Percentiles rank a stretch among this genome's conserved stretches.
Evolutionary conservation across 495 filamentous ascomycete genomes (phyloP).

Genomic region (Hypoxylon lienhwacheense): DNA sequence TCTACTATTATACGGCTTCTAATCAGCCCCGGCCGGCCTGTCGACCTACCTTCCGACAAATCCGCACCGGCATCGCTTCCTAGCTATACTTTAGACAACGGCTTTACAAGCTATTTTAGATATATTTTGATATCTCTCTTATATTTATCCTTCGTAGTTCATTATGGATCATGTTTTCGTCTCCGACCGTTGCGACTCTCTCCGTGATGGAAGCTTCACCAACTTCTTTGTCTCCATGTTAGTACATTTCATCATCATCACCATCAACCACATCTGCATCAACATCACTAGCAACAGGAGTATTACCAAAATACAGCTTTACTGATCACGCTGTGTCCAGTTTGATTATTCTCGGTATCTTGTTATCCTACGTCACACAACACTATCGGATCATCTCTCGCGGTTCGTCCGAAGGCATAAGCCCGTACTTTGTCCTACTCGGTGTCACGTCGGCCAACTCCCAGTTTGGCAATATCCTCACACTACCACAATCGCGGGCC

Average conservation of each 20-base stretch:
- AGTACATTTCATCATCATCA: slow-evolving; percentile 14
- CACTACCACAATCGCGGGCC: slow-evolving; percentile 71
- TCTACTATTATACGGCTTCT: too few relatives aligned
- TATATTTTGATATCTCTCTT: not conserved
- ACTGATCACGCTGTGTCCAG: slow-evolving; percentile 47
- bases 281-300: not conserved
- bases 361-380: slow-evolving; percentile 92
- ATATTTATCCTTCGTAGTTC: not conserved
- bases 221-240: slow-evolving; percentile 68
- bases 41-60: slow-evolving; percentile 12
- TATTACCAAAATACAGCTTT: too few relatives aligned
- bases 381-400: slow-evolving; percentile 86
- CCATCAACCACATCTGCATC: not conserved
- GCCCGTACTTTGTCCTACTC: slow-evolving; percentile 89
- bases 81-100: slow-evolving; percentile 1
- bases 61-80: slow-evolving; percentile 5
- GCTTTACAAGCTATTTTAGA: not conserved
- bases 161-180: slow-evolving; percentile 42
- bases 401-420: slow-evolving; percentile 91
- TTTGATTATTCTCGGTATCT: slow-evolving; percentile 84
- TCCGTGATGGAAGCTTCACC: slow-evolving; percentile 55
- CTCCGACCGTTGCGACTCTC: slow-evolving; percentile 52
- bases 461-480: slow-evolving; percentile 87
- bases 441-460: slow-evolving; percentile 86
- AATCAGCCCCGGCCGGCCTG: slow-evolving; percentile 11